Conservation (phyloP, 2,329 filamentous ascomycete species). For the Leptographium galeiforme region DNA sequence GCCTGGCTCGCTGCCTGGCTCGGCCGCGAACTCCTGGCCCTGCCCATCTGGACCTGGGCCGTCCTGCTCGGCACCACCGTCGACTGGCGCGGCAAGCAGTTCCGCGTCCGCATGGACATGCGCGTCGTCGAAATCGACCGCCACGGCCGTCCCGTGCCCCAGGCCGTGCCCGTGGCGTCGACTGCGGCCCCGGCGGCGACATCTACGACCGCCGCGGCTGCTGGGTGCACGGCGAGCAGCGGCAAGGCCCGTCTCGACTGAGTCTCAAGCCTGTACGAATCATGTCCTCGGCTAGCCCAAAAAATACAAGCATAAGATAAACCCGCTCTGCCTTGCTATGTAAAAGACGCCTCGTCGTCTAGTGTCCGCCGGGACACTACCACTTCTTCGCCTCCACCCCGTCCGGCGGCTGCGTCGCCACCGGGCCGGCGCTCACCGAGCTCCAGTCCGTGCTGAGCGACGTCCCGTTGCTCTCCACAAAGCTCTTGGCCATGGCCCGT, state of each 20-base stretch:
- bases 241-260: conserved; percentile 16
- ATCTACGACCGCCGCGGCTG: not conserved
- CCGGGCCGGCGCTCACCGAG: conserved; percentile 59
- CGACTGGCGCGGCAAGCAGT: conserved; percentile 71
- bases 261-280: not conserved
- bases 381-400: conserved; percentile 68
- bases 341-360: too few relatives aligned
- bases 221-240: not conserved
- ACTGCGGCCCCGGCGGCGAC: not conserved
- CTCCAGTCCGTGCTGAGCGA: conserved; percentile 84
- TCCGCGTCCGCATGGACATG: conserved; percentile 74
- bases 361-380: conserved; percentile 20
- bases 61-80: conserved; percentile 81
- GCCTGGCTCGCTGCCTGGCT: conserved; percentile 77
- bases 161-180: not conserved
- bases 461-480: conserved; percentile 85
- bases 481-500: conserved; percentile 97
- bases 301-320: too few relatives aligned
- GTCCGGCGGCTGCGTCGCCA: conserved; percentile 62
- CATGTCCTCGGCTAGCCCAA: too few relatives aligned
- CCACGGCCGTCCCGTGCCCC: not conserved
- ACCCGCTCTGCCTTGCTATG: too few relatives aligned
- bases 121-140: conserved; percentile 45
- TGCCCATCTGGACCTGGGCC: conserved; percentile 85
- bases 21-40: conserved; percentile 65